Base-by-base conservation (phyloP, 2,329 filamentous ascomycete species). In the Sporothrix phasma region DNA sequence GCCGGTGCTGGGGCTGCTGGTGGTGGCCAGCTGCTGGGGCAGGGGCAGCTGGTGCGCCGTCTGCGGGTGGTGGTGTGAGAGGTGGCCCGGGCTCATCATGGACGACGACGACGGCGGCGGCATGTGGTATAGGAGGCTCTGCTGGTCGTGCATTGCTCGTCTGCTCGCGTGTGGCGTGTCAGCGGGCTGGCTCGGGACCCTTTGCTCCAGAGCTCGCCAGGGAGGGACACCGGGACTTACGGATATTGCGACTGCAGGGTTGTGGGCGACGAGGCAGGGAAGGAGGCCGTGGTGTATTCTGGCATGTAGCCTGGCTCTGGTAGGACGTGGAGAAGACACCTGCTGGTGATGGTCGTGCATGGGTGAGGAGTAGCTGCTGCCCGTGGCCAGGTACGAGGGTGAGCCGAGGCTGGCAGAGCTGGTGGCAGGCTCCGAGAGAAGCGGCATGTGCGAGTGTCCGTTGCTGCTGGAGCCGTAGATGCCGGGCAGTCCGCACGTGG, bases 381-480 rank as follows among this genome's bases (percentile, higher is more conserved):
- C 34, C 11, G 63, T 29, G 15, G 63, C 29, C 3, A 65, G 51
- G 62, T 67, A 67, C 10, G 66, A 49, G n/a, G 59, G 78, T 6
- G 81, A 74, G 1, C 80, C 73, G 64, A 84, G 73, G 69, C 82
- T 83, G 13, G 65, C 24, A 11, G 67, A 61, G 75, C 72, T 61
- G 1, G 77, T 76, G 1, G 77, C 74, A 2, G 81, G 76, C 67
- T 84, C 80, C 22, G 80, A 72, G 24, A 84, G 74, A 4, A 84
- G 74, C 4, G 81, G 78, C 43, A 83, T 79, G 13, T 80, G 76
- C 6, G 79, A 72, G 0, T 80, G 72, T 0, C 81, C 76, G 53
- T 31, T 58, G 61, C 51, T 59, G 54, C 22, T 63, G 2, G 81
- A 79, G 1, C 81, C 79, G 72, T 84, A 84, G 62, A 81, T 72